Conservation (phyloP, 495 filamentous ascomycete species). For the Parmelia sp. region DNA sequence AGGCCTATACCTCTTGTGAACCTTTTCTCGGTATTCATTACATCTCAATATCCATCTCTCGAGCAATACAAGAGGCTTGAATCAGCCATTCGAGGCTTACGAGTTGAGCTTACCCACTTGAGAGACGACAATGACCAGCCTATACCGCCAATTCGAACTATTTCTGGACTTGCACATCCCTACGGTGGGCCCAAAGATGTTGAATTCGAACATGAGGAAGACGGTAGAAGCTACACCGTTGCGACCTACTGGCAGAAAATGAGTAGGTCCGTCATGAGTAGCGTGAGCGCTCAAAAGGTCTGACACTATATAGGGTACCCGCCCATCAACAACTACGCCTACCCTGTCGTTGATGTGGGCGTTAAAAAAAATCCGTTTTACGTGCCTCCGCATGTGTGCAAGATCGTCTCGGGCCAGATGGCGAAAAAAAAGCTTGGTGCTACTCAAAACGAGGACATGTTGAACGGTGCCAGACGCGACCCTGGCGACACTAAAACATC, state of each 20-base stretch:
- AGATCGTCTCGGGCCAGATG: background rate
- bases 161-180: background rate
- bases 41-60: background rate
- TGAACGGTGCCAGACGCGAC: background rate
- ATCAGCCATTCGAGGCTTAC: background rate
- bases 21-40: background rate
- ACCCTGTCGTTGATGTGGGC: background rate
- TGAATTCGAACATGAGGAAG: background rate
- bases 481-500: background rate
- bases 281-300: background rate
- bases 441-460: background rate
- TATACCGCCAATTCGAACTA: background rate
- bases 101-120: background rate
- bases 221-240: background rate
- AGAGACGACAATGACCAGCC: background rate
- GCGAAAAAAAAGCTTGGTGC: background rate
- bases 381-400: background rate
- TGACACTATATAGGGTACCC: background rate
- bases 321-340: background rate
- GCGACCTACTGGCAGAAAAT: background rate
- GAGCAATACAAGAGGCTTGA: background rate
- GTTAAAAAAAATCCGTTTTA: background rate
- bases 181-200: background rate
- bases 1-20: background rate
- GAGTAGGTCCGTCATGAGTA: no score